A percentile compares a stretch with the other conserved stretches of the same genome.
These are phyloP conservation scores for Fusarium pilosicola DNA, from an alignment of 2,329 filamentous ascomycete genomes.

Conservation along the genomic window DNA sequence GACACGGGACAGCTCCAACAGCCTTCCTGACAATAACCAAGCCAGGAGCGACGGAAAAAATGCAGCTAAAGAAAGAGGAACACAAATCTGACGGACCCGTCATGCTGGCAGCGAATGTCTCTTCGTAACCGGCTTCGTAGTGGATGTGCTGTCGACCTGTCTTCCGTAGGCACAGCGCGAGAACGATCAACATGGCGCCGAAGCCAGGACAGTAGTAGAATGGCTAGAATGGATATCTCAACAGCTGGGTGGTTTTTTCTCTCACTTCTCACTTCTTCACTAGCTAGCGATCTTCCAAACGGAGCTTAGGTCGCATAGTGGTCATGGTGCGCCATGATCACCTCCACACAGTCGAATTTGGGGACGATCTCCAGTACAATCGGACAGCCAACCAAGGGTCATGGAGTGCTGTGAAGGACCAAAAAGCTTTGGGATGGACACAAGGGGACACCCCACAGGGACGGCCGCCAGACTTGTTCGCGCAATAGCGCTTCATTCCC, in stretches of 20 bases:
- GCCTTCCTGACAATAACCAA: background rate
- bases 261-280: conserved; percentile 7
- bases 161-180: background rate
- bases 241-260: conserved; percentile 19
- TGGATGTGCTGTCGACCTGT: conserved; percentile 17
- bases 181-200: conserved; percentile 34
- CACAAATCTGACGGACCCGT: conserved; percentile 1
- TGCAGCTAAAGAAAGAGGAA: background rate
- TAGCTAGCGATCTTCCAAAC: conserved; percentile 23
- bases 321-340: conserved; percentile 39
- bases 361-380: conserved; percentile 40
- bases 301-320: conserved; percentile 18
- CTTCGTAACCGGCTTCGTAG: conserved; percentile 4
- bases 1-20: conserved; percentile 11
- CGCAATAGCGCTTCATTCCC: conserved; percentile 44
- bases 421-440: conserved; percentile 26
- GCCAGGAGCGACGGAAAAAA: conserved; percentile 4
- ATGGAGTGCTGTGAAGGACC: conserved; percentile 25
- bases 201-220: conserved; percentile 26
- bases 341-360: conserved; percentile 43
- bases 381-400: conserved; percentile 36
- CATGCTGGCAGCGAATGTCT: conserved; percentile 1
- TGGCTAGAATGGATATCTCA: conserved; percentile 27
- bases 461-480: conserved; percentile 46
- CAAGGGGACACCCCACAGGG: conserved; percentile 35